Conservation (phyloP, 805 yeast species). For the Zygosaccharomyces lentus region DNA sequence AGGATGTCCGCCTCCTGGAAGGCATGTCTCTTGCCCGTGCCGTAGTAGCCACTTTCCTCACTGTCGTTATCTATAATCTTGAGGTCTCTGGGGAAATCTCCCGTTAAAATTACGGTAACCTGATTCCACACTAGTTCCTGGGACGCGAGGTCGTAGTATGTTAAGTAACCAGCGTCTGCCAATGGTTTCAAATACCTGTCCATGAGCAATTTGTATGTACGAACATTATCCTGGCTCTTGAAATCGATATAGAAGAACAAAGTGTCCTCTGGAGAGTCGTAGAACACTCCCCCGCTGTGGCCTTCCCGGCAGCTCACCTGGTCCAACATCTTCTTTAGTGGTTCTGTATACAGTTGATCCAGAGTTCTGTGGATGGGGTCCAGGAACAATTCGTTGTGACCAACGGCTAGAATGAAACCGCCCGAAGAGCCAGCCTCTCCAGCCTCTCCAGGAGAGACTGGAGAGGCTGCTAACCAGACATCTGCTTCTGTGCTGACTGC, state of each 20-base stretch:
- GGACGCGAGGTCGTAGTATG: constrained; percentile 41
- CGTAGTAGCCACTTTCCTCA: constrained; percentile 17
- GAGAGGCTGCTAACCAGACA: constrained; percentile 42
- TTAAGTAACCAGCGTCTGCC: constrained; percentile 45
- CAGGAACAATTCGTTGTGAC: constrained; percentile 52
- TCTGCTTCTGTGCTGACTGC: constrained; percentile 63
- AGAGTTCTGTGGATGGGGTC: constrained; percentile 43
- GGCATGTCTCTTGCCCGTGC: constrained; percentile 31
- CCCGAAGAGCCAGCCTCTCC: constrained; percentile 30
- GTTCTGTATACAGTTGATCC: constrained; percentile 48
- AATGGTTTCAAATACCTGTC: constrained; percentile 44
- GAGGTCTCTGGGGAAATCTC: constrained; percentile 47
- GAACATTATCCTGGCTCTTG: constrained; percentile 44
- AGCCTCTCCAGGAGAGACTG: too few species aligned
- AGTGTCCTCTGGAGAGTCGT: constrained; percentile 45
- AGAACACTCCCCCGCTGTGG: constrained; percentile 40
- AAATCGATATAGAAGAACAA: constrained; percentile 61
- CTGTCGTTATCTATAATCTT: constrained; percentile 12
- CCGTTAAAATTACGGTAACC: constrained; percentile 60
- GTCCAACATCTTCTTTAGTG: constrained; percentile 45
- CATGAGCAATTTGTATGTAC: constrained; percentile 45
- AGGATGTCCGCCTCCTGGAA: constrained; percentile 43
- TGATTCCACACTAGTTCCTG: constrained; percentile 46
- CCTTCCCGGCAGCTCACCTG: constrained; percentile 40
- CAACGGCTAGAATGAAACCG: constrained; percentile 48